phyloP scores from a whole-genome alignment of 495 filamentous ascomycete genomes.

The Zalerion maritima region DNA sequence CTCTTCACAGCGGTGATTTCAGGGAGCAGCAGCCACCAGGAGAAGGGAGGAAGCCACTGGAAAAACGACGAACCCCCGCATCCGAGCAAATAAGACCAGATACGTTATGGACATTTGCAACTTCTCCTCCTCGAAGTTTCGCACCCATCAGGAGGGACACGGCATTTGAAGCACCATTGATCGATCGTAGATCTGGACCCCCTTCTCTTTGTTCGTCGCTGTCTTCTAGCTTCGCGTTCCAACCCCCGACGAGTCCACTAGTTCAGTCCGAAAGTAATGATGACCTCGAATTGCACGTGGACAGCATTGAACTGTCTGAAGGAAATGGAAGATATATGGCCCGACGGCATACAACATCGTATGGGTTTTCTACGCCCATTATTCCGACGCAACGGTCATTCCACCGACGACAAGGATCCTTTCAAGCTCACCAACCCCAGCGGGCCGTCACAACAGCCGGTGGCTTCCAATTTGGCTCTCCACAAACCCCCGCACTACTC shows the following conservation, averaged over 20 bases:
- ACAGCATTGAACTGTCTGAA: conserved; percentile 27
- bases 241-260: conserved; percentile 81
- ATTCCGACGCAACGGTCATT: conserved; percentile 19
- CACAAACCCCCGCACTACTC: conserved; percentile 43
- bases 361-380: conserved; percentile 11
- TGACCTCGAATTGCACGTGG: conserved; percentile 47
- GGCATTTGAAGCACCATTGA: conserved; percentile 6
- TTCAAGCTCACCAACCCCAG: conserved; percentile 56
- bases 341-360: conserved; percentile 24
- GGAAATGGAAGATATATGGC: conserved; percentile 13
- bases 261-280: conserved; percentile 83
- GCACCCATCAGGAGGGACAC: conserved; percentile 20
- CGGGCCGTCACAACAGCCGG: conserved; percentile 54
- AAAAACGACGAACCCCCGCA: conserved; percentile 1
- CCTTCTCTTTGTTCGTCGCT: conserved; percentile 59
- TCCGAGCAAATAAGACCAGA: conserved; percentile 6
- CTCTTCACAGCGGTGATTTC: conserved; percentile 83
- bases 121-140: conserved; percentile 32
- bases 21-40: conserved; percentile 36
- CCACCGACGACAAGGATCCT: conserved; percentile 36
- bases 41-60: conserved; percentile 3
- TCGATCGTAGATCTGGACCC: conserved; percentile 3
- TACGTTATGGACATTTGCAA: conserved; percentile 22
- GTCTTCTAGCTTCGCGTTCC: conserved; percentile 73
- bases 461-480: conserved; percentile 39